Evolutionary conservation across 2,329 filamentous ascomycete species (phyloP).

Genomic region (Sarocladium brachiariae): DNA sequence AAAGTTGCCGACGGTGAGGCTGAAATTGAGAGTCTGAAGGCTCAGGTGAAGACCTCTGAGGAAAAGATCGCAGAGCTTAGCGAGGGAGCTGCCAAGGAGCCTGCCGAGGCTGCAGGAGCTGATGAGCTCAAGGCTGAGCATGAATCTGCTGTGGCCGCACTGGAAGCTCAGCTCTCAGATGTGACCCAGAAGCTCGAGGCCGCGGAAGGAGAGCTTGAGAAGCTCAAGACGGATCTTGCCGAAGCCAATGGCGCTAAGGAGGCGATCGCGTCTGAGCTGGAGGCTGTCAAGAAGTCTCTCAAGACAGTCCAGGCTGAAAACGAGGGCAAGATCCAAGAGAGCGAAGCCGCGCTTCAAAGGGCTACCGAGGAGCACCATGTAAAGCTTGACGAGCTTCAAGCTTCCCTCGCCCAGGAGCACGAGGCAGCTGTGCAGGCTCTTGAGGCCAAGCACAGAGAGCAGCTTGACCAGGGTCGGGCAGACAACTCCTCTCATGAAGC

Average conservation of each 20-base stretch:
- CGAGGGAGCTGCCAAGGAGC: slow-evolving; percentile 39
- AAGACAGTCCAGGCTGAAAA: slow-evolving; percentile 31
- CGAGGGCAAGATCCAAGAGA: slow-evolving; percentile 26
- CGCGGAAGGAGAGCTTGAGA: slow-evolving; percentile 44
- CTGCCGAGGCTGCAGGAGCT: slow-evolving; percentile 23
- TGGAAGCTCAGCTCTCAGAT: slow-evolving; percentile 42
- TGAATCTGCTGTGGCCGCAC: slow-evolving; percentile 37
- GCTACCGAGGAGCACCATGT: slow-evolving; percentile 40
- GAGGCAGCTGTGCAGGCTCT: slow-evolving; percentile 39
- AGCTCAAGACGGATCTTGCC: slow-evolving; percentile 40
- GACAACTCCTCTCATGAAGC: slow-evolving; percentile 41
- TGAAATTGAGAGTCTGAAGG: slow-evolving; percentile 50
- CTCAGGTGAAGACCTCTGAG: slow-evolving; percentile 48
- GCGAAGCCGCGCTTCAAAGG: slow-evolving; percentile 26
- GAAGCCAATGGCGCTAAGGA: slow-evolving; percentile 44
- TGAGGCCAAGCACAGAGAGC: slow-evolving; percentile 45
- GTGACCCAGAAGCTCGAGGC: slow-evolving; percentile 42
- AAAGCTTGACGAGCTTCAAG: slow-evolving; percentile 44
- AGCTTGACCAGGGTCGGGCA: slow-evolving; percentile 39
- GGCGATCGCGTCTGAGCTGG: slow-evolving; percentile 40
- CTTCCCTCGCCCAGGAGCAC: slow-evolving; percentile 44
- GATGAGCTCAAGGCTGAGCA: slow-evolving; percentile 44
- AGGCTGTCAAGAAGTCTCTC: slow-evolving; percentile 42
- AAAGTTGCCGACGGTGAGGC: slow-evolving; percentile 52
- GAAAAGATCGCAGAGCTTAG: slow-evolving; percentile 46